These are phyloP conservation scores for Chrysanthemum seticuspe DNA, from an alignment of 129 eudicot genomes.

Conservation along the genomic window DNA sequence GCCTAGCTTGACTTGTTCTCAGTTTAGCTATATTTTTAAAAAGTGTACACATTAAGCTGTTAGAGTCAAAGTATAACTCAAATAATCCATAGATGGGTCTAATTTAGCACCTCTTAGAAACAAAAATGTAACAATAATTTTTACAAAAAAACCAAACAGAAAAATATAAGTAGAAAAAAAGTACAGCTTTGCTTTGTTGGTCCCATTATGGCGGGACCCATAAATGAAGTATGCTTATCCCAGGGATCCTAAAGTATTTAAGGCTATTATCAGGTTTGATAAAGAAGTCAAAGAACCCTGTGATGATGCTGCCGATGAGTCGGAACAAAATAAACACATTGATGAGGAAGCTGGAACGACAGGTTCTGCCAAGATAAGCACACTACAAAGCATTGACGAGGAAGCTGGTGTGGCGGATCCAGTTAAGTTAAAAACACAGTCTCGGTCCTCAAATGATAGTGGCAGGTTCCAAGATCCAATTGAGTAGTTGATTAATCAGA, in stretches of 20 bases:
- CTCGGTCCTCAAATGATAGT: neutral
- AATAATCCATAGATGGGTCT: neutral
- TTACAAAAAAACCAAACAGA: neutral
- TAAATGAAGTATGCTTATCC: neutral
- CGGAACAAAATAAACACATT: constrained; percentile 34
- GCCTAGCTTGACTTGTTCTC: neutral
- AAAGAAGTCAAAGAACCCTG: constrained; percentile 33
- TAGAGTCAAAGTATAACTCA: neutral
- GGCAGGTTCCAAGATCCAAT: neutral
- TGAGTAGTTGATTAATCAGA: no score
- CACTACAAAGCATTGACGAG: neutral
- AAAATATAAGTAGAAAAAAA: neutral
- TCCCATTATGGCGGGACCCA: neutral
- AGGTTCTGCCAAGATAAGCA: constrained; percentile 4
- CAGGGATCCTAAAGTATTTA: neutral
- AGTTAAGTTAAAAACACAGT: constrained; percentile 1
- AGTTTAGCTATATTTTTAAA: neutral
- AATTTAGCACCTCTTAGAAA: neutral
- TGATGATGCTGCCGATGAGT: constrained; percentile 42
- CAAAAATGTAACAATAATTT: neutral
- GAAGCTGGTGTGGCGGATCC: neutral
- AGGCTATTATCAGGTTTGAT: constrained; percentile 47
- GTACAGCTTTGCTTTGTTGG: neutral
- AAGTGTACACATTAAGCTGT: neutral
- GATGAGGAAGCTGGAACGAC: constrained; percentile 45